Percentiles rank a stretch among this genome's conserved stretches.
Conservation (phyloP, 208 protist genomes). For the Acanthamoeba castellanii region DNA sequence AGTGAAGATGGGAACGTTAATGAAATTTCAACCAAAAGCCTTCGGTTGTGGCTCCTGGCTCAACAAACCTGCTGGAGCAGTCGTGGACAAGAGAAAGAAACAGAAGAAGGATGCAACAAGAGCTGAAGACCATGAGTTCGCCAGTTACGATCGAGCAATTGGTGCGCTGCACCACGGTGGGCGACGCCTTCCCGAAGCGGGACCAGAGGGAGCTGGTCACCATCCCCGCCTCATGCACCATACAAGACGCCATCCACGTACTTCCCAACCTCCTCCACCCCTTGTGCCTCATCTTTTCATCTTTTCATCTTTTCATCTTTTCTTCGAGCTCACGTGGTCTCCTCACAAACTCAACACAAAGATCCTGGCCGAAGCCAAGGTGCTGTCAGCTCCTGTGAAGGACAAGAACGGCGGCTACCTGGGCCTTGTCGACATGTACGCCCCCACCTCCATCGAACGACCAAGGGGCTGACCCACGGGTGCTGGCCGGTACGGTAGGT, state of each 20-base stretch:
- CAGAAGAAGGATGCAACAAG: no score
- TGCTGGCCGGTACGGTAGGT: neutral
- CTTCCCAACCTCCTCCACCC: neutral
- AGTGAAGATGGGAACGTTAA: no score
- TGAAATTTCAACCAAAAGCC: no score
- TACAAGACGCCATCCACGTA: slow-evolving; percentile 16
- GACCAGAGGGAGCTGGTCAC: neutral
- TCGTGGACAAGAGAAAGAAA: no score
- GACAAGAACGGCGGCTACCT: neutral
- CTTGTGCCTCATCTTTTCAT: no score
- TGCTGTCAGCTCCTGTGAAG: slow-evolving; percentile 9
- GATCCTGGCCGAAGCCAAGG: slow-evolving; percentile 35
- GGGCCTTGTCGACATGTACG: slow-evolving; percentile 25
- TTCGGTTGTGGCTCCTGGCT: no score
- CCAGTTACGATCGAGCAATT: neutral
- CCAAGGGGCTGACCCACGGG: no score
- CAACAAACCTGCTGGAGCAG: no score
- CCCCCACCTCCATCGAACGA: neutral
- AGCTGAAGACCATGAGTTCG: no score
- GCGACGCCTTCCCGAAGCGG: neutral
- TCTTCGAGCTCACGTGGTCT: no score
- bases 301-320: no score
- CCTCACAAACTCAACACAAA: neutral
- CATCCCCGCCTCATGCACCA: neutral
- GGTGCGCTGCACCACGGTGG: neutral